Evolutionary conservation across 345 rosid species (phyloP).

Genomic region (Gossypium bickii): DNA sequence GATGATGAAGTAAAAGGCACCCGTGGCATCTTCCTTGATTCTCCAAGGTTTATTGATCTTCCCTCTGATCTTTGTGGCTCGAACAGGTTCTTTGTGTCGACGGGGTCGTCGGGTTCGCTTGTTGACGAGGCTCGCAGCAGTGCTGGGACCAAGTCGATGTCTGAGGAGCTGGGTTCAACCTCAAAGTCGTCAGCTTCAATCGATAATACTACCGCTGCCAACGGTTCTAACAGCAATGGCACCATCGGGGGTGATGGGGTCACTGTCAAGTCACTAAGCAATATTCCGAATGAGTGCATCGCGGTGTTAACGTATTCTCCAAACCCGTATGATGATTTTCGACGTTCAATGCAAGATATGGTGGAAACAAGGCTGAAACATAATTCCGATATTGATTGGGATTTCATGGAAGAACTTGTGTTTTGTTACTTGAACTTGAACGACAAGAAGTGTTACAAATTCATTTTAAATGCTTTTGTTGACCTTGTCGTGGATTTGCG

Average conservation of each 20-base stretch:
- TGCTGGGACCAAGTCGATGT: constrained; percentile 22
- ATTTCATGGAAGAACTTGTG: constrained; percentile 77
- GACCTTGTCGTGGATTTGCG: constrained; percentile 51
- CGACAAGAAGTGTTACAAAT: constrained; percentile 62
- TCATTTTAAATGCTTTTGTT: constrained; percentile 70
- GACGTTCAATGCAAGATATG: constrained; percentile 74
- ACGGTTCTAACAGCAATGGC: neutral
- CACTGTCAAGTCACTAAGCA: neutral
- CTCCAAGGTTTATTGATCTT: constrained; percentile 32
- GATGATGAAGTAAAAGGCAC: constrained; percentile 11
- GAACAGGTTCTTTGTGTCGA: constrained; percentile 40
- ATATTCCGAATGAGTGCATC: constrained; percentile 52
- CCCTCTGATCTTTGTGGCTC: constrained; percentile 34
- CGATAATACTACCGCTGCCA: neutral
- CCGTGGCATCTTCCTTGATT: constrained; percentile 22
- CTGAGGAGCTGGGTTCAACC: constrained; percentile 25
- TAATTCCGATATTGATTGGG: constrained; percentile 55
- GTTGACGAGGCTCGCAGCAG: constrained; percentile 47
- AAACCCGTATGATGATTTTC: constrained; percentile 60
- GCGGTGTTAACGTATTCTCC: constrained; percentile 46
- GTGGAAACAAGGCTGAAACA: constrained; percentile 43
- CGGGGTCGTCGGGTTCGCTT: constrained; percentile 42
- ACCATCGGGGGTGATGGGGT: neutral
- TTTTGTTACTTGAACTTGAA: constrained; percentile 68
- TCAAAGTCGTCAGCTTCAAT: constrained; percentile 29